phyloP scores from a whole-genome alignment of 2,329 filamentous ascomycete genomes.

The Claviceps lovelessii region DNA sequence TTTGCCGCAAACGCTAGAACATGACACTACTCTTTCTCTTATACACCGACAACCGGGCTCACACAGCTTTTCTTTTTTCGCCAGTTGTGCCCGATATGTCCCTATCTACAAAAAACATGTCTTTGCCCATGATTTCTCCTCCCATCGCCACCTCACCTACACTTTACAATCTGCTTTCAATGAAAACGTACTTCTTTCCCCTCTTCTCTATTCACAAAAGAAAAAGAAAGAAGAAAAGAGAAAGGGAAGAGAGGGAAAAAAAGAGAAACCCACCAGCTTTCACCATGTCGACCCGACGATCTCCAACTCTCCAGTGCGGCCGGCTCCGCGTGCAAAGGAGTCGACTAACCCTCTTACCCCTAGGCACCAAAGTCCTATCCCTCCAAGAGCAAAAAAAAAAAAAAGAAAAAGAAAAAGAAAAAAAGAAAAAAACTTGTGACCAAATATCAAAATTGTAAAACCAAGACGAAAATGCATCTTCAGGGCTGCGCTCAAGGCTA shows the following conservation, averaged over 20 bases:
- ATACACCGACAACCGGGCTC: not conserved
- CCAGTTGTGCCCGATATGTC: not conserved
- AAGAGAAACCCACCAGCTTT: too few relatives aligned
- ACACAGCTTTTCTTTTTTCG: not conserved
- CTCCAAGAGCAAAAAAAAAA: too few relatives aligned
- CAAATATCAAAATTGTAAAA: not conserved
- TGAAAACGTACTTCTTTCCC: too few relatives aligned
- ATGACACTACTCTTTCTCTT: not conserved
- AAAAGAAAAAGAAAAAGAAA: too few relatives aligned
- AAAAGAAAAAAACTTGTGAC: not conserved
- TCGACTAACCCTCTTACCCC: too few relatives aligned
- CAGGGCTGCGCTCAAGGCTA: not conserved
- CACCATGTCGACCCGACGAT: too few relatives aligned
- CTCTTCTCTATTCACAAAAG: too few relatives aligned
- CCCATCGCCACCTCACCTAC: not conserved
- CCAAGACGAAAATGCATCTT: not conserved
- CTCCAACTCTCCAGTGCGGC: too few relatives aligned
- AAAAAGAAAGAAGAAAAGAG: too few relatives aligned
- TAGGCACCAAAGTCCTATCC: not conserved
- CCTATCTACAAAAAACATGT: not conserved
- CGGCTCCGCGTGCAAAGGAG: too few relatives aligned
- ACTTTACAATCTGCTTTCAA: not conserved
- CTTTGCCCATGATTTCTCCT: not conserved
- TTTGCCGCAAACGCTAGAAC: not conserved
- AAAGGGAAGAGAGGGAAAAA: too few relatives aligned